A percentile compares a stretch with the other conserved stretches of the same genome.
phyloP scores from a whole-genome alignment of 2,329 filamentous ascomycete species.

The Dactylellina cionopaga region DNA sequence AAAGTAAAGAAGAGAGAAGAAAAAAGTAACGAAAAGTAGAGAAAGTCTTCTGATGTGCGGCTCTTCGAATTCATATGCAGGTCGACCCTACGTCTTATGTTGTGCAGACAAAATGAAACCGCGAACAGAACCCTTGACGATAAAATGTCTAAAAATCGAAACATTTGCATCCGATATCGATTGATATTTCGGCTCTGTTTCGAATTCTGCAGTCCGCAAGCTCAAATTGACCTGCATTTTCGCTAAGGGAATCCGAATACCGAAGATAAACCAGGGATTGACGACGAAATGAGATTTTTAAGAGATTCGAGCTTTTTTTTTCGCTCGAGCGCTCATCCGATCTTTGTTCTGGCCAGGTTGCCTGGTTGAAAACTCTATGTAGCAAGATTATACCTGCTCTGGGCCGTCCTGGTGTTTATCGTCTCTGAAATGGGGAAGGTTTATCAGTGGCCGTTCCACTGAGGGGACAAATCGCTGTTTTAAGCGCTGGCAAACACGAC shows the following conservation, averaged over 20 bases:
- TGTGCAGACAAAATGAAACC: constrained; percentile 23
- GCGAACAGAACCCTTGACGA: constrained; percentile 5
- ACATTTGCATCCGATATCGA: constrained; percentile 45
- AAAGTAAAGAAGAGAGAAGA: too few relatives aligned
- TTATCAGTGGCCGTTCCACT: too few relatives aligned
- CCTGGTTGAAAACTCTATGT: too few relatives aligned
- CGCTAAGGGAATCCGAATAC: constrained; percentile 26
- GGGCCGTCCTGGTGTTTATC: too few relatives aligned
- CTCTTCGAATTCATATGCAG: constrained; percentile 23
- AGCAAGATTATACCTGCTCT: too few relatives aligned
- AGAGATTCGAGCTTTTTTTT: constrained; percentile 10
- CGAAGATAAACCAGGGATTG: constrained; percentile 4
- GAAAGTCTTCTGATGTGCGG: constrained; percentile 16
- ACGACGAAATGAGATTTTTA: constrained; percentile 9
- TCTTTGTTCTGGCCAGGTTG: background rate
- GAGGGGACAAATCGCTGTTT: too few relatives aligned
- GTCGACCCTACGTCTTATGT: constrained; percentile 31
- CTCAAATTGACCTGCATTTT: constrained; percentile 44
- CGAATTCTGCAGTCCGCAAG: constrained; percentile 33
- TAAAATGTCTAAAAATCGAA: constrained; percentile 22
- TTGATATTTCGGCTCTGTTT: constrained; percentile 51
- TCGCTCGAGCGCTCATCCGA: constrained; percentile 1
- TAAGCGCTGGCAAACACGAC: too few relatives aligned
- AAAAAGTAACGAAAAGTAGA: too few relatives aligned
- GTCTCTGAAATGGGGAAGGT: too few relatives aligned